Evolutionary conservation across 345 rosid genomes (phyloP).

Genomic region (Eucalyptus guilfoylei): DNA sequence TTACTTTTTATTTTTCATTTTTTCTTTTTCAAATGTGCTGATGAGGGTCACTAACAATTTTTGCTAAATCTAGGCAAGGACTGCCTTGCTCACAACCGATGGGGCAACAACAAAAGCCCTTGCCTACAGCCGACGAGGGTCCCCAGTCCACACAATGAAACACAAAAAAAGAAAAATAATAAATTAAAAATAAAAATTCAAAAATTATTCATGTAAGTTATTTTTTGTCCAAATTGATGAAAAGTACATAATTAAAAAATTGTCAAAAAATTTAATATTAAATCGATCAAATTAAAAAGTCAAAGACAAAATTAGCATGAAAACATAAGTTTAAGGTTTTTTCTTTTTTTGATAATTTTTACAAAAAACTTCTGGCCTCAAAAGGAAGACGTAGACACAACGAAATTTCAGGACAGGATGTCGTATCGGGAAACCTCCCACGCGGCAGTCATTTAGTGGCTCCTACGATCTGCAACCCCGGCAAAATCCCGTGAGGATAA

Average conservation of each 20-base stretch:
- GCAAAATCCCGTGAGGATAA: background rate
- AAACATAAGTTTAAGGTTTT: too few relatives aligned
- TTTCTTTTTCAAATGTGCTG: accelerated
- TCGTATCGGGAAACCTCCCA: background rate
- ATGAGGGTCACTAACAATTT: too few relatives aligned
- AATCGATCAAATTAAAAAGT: too few relatives aligned
- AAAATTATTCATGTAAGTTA: too few relatives aligned
- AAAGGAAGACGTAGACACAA: background rate
- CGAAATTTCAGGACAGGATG: too few relatives aligned
- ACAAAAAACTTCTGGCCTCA: background rate
- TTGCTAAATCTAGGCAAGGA: accelerated
- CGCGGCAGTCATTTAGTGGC: background rate
- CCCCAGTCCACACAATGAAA: too few relatives aligned
- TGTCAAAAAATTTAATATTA: too few relatives aligned
- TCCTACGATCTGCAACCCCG: background rate
- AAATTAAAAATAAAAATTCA: accelerated
- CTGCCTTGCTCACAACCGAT: accelerated
- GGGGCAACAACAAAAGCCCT: too few relatives aligned
- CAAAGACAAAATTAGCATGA: too few relatives aligned
- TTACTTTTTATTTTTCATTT: too few relatives aligned
- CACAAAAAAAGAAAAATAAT: too few relatives aligned
- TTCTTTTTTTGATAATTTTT: too few relatives aligned
- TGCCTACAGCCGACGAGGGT: accelerated
- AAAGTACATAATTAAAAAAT: accelerated
- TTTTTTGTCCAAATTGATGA: accelerated